A percentile compares a stretch with the other conserved stretches of the same genome.
Conservation (phyloP, 306 rosid species). For the Elaeagnus macrophylla region DNA sequence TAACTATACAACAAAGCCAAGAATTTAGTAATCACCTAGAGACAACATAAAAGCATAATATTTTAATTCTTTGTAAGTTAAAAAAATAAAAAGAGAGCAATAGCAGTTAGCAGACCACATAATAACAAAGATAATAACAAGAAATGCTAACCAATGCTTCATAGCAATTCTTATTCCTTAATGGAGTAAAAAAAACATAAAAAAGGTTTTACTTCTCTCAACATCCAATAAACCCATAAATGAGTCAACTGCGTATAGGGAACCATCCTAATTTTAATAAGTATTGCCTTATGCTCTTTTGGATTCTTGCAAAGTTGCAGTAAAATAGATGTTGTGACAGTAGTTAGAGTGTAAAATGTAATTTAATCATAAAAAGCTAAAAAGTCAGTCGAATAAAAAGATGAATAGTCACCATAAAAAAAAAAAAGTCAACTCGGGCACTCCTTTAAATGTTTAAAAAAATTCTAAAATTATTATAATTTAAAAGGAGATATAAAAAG, state of each 20-base stretch:
- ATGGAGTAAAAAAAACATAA: constrained; percentile 63
- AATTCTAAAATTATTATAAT: too few species aligned
- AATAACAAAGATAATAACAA: neutral
- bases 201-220: constrained; percentile 66
- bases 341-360: constrained; percentile 88
- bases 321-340: constrained; percentile 82
- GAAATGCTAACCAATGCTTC: constrained; percentile 63
- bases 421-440: too few species aligned
- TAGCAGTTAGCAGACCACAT: neutral
- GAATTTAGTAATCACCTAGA: constrained; percentile 89
- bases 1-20: constrained; percentile 86
- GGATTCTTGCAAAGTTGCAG: constrained; percentile 99
- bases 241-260: constrained; percentile 63
- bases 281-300: constrained; percentile 82
- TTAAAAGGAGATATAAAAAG: too few species aligned
- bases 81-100: constrained; percentile 16
- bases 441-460: too few species aligned
- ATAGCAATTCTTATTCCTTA: constrained; percentile 88
- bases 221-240: constrained; percentile 85
- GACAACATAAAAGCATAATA: neutral
- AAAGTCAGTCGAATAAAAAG: too few species aligned
- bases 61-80: neutral
- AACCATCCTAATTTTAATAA: constrained; percentile 85
- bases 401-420: too few species aligned
- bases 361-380: constrained; percentile 55